Conservation (phyloP, 2,329 filamentous ascomycete species). For the Neonectria magnoliae region DNA sequence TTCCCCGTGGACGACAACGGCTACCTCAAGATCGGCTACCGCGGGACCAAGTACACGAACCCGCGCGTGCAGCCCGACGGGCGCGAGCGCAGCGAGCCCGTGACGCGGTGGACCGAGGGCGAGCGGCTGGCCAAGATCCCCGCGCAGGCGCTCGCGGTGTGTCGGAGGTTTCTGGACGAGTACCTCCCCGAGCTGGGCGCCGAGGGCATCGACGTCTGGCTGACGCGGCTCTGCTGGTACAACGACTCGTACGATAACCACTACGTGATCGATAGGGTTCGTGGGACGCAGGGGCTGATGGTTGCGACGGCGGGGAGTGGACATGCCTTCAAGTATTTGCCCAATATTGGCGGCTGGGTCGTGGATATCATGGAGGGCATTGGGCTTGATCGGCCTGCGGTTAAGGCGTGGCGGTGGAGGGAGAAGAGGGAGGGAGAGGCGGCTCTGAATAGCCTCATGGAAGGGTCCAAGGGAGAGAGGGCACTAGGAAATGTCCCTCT, state of each 20-base stretch:
- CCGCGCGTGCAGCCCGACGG: conserved; percentile 48
- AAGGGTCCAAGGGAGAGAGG: conserved; percentile 1
- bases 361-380: conserved; percentile 21
- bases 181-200: conserved; percentile 54
- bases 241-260: conserved; percentile 46
- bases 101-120: conserved; percentile 48
- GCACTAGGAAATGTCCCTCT: conserved; percentile 13
- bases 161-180: conserved; percentile 47
- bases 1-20: conserved; percentile 55
- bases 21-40: conserved; percentile 59
- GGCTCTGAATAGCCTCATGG: conserved; percentile 22
- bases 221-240: conserved; percentile 43
- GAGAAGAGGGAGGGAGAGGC: not conserved
- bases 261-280: conserved; percentile 46
- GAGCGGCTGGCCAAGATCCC: conserved; percentile 37
- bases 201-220: conserved; percentile 49
- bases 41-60: conserved; percentile 61
- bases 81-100: conserved; percentile 49
- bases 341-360: conserved; percentile 21
- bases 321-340: conserved; percentile 40
- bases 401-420: conserved; percentile 26
- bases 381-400: conserved; percentile 2
- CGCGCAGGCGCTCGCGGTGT: conserved; percentile 38
- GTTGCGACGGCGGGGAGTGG: conserved; percentile 65
- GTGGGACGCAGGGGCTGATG: conserved; percentile 66